phyloP scores from a whole-genome alignment of 257 asterid genomes.

The Solanum bukasovii region DNA sequence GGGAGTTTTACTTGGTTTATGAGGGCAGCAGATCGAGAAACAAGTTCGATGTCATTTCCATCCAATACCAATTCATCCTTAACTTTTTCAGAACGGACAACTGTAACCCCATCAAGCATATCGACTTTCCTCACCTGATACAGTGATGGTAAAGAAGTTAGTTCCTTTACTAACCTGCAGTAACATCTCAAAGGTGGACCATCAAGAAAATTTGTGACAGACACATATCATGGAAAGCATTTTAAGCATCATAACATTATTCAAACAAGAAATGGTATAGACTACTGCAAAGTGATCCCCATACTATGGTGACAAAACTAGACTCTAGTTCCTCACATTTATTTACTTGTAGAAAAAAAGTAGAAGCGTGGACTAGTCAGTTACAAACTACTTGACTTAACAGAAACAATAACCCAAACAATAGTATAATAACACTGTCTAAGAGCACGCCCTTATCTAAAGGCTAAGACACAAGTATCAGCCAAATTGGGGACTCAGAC shows the following conservation, averaged over 20 bases:
- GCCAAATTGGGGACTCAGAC: background rate
- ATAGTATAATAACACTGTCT: background rate
- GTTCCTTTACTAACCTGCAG: background rate
- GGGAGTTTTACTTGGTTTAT: background rate
- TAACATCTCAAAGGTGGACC: background rate
- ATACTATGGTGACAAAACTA: background rate
- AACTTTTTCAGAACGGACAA: background rate
- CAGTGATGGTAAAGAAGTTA: background rate
- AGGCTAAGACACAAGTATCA: background rate
- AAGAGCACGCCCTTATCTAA: background rate
- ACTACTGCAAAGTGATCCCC: background rate
- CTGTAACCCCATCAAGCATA: background rate
- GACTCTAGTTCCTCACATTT: background rate
- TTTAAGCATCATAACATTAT: background rate
- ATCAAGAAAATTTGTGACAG: background rate
- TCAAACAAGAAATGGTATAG: background rate
- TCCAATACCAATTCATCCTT: slow-evolving; percentile 1
- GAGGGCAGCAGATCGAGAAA: background rate
- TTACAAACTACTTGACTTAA: background rate
- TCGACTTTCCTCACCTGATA: background rate
- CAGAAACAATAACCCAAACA: background rate
- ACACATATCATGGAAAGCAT: too few species aligned
- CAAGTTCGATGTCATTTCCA: background rate
- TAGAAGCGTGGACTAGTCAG: background rate
- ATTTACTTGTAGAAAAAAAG: background rate